These are phyloP conservation scores for Clarkia xantiana DNA, from an alignment of 345 rosid species.

Conservation along the genomic window DNA sequence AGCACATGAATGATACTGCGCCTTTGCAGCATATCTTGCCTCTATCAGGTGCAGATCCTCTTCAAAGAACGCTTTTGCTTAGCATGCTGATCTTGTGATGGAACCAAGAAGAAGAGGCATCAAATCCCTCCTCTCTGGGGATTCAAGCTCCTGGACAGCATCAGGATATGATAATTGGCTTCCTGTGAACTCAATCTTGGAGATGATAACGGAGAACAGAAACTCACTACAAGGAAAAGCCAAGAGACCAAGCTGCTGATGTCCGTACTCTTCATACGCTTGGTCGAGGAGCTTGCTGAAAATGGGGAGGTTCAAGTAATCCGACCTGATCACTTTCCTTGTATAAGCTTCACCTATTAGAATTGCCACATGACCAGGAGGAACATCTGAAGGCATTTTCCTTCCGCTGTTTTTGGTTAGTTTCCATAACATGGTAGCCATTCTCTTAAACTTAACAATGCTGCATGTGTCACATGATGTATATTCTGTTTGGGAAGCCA, in stretches of 20 bases:
- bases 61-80: background rate
- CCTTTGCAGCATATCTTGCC: background rate
- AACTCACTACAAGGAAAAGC: constrained; percentile 20
- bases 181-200: constrained; percentile 5
- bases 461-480: constrained; percentile 12
- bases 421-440: constrained; percentile 12
- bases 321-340: constrained; percentile 18
- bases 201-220: constrained; percentile 18
- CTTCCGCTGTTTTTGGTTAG: constrained; percentile 10
- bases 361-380: constrained; percentile 21
- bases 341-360: constrained; percentile 15
- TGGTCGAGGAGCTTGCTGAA: constrained; percentile 19
- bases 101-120: constrained; percentile 9
- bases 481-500: constrained; percentile 8
- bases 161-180: constrained; percentile 2
- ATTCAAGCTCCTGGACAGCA: constrained; percentile 4
- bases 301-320: constrained; percentile 20
- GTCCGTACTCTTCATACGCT: constrained; percentile 16
- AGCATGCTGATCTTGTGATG: constrained; percentile 4
- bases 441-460: constrained; percentile 17
- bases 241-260: constrained; percentile 14
- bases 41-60: background rate
- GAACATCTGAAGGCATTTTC: constrained; percentile 19
- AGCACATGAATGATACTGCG: too few species aligned
- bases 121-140: constrained; percentile 1